phyloP scores from a whole-genome alignment of 2,329 filamentous ascomycete species.

The Beauveria pseudobassiana region DNA sequence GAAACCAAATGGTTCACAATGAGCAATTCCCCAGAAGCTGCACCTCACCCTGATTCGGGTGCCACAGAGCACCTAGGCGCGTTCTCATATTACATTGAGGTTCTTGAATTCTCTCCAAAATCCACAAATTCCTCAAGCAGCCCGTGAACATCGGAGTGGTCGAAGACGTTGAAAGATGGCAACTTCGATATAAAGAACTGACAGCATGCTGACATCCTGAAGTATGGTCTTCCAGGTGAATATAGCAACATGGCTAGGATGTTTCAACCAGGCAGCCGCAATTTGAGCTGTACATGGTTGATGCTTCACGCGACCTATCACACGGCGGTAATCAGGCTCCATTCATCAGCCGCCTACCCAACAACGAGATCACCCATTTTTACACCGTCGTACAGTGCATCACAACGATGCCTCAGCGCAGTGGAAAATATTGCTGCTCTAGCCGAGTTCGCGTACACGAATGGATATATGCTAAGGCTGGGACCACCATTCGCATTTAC shows the following conservation, averaged over 20 bases:
- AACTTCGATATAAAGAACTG: slow-evolving; percentile 76
- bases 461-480: slow-evolving; percentile 68
- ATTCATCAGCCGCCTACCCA: slow-evolving; percentile 88
- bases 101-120: slow-evolving; percentile 77
- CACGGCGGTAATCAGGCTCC: slow-evolving; percentile 80
- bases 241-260: slow-evolving; percentile 78
- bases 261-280: slow-evolving; percentile 62
- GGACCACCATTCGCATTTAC: slow-evolving; percentile 90
- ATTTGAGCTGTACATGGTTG: slow-evolving; percentile 74
- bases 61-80: slow-evolving; percentile 76
- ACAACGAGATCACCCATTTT: slow-evolving; percentile 85
- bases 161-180: slow-evolving; percentile 83
- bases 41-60: slow-evolving; percentile 55
- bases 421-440: slow-evolving; percentile 77
- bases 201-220: slow-evolving; percentile 73
- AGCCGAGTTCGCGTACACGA: slow-evolving; percentile 68
- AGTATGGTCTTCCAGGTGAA: slow-evolving; percentile 72
- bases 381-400: slow-evolving; percentile 78
- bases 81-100: slow-evolving; percentile 86
- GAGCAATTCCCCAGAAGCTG: slow-evolving; percentile 33
- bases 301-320: slow-evolving; percentile 90
- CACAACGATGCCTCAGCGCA: slow-evolving; percentile 72
- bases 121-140: slow-evolving; percentile 82
- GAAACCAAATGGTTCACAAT: slow-evolving; percentile 76
- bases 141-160: slow-evolving; percentile 82